Evolutionary conservation across 2,329 filamentous ascomycete genomes (phyloP), one percentile per base, ranked within the genome.

Genomic region (Microdochium paspali): DNA sequence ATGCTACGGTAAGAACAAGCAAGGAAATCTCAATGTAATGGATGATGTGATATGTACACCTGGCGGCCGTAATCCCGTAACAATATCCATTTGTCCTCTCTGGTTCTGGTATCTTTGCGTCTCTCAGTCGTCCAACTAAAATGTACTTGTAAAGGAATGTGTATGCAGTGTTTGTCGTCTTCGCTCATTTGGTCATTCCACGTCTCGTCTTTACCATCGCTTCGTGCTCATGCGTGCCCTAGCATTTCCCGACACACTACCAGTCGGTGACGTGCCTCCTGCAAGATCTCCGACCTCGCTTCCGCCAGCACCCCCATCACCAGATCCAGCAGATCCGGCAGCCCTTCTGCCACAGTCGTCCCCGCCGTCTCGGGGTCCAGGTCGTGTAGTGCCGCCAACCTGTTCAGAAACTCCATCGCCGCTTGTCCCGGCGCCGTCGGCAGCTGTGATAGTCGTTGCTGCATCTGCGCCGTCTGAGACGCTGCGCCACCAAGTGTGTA

Each of bases 201-300:
- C n/a, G 26, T 18, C 15, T 35, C 31, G 18, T 35, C 6, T 18
- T 35, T 9, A 18, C 6, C 6, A 9, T 40, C 43, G 21, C 35
- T 18, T n/a, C n/a, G n/a, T n/a, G n/a, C n/a, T n/a, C n/a, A n/a
- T n/a, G n/a, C n/a, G n/a, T n/a, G 4, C 35, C 35, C 46, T 24
- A 68, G 56, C 47, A 73, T 60, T 44, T 80, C 75, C 52, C 87
- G 82, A 60, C 87, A 93, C 53, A 80, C 82, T 21, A 74, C 76
- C 56, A 95, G 65, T 52, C 90, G 69, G 26, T 78, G 76, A 39
- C 80, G 80, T 28, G 88, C 90, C 63, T 95, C 90, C 44, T 85
- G 79, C 51, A 95, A 66, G 43, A 95, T 61, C 66, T 95, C 89
- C 73, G 68, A 72, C 46, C 69, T 64, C 2, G 70, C 67, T 47